Conservation (phyloP, 208 protist genomes). For the Trichomonas tenax region DNA sequence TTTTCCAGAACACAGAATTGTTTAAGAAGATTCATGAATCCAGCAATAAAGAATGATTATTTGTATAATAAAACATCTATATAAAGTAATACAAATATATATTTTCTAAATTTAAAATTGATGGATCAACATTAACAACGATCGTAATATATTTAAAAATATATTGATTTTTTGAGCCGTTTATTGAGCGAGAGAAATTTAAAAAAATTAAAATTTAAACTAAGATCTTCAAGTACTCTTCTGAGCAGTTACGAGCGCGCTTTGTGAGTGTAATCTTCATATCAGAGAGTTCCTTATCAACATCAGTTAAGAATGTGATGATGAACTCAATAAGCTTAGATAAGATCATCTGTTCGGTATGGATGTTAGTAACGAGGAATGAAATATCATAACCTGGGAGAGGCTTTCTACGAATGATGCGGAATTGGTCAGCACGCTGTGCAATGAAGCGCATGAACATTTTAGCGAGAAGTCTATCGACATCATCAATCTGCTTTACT, state of each 20-base stretch:
- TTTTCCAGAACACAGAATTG: neutral
- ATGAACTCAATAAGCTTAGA: conserved; percentile 83
- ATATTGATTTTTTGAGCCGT: neutral
- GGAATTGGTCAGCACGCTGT: conserved; percentile 74
- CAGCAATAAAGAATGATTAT: neutral
- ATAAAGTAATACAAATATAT: too few relatives aligned
- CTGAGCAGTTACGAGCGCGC: conserved; percentile 54
- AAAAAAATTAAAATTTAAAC: conserved; percentile 10
- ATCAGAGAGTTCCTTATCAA: conserved; percentile 79
- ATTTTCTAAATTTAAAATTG: too few relatives aligned
- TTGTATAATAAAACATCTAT: neutral
- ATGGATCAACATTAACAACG: too few relatives aligned
- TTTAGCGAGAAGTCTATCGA: conserved; percentile 71
- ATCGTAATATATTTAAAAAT: too few relatives aligned
- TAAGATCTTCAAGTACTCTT: conserved; percentile 57
- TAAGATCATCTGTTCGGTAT: conserved; percentile 73
- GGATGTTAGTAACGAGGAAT: conserved; percentile 87
- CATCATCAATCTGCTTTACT: conserved; percentile 66
- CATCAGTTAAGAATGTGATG: conserved; percentile 73
- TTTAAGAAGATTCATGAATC: neutral
- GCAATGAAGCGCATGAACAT: conserved; percentile 77
- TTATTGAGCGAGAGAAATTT: neutral
- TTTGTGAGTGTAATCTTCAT: conserved; percentile 75
- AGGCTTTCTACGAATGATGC: conserved; percentile 73
- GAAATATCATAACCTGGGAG: conserved; percentile 76